phyloP scores from a whole-genome alignment of 2,329 filamentous ascomycete species.

The Colletotrichum sp. region DNA sequence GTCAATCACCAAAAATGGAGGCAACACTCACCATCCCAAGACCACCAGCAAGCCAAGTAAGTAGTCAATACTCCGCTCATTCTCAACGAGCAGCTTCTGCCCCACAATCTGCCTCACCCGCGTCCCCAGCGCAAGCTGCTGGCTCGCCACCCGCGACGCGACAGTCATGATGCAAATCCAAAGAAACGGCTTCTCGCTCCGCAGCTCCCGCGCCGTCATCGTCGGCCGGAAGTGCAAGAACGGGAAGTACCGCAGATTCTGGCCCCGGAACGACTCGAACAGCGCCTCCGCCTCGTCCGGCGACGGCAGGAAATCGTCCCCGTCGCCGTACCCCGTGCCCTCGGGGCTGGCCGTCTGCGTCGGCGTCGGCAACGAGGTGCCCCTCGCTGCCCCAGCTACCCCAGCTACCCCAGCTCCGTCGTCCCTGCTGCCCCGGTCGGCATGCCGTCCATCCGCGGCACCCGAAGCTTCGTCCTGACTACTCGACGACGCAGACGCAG shows the following conservation, averaged over 20 bases:
- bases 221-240: conserved; percentile 26
- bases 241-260: conserved; percentile 32
- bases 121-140: conserved; percentile 27
- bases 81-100: conserved; percentile 26
- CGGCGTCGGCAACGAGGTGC: conserved; percentile 2
- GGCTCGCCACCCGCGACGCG: conserved; percentile 20
- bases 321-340: neutral
- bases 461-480: neutral
- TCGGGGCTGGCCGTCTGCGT: conserved; percentile 8
- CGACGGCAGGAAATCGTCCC: neutral
- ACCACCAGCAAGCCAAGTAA: conserved; percentile 31
- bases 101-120: conserved; percentile 29
- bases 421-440: neutral
- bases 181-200: conserved; percentile 37
- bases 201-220: conserved; percentile 27
- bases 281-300: conserved; percentile 15
- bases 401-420: neutral
- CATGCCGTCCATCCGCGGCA: neutral
- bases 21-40: conserved; percentile 27
- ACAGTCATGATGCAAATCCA: conserved; percentile 43
- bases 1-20: fast-evolving
- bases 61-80: conserved; percentile 30
- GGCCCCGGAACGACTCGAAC: conserved; percentile 23
- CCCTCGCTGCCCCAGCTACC: neutral
- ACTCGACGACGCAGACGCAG: neutral